Evolutionary conservation across 176 grass and related monocot genomes (phyloP).

Genomic region (Hordeum vulgare): MorexV3_pseudomolecules_assembly NC_058520.1:508817338-508817837

Average conservation of each 20-base stretch:
- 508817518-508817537: slow-evolving; percentile 4
- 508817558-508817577: neutral
- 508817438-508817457: neutral
- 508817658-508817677: slow-evolving; percentile 42
- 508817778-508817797: neutral
- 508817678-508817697: neutral
- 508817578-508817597: neutral
- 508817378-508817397: neutral
- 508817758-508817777: neutral
- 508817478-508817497: neutral
- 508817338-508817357: too few species aligned
- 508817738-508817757: neutral
- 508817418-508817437: neutral
- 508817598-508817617: slow-evolving; percentile 6
- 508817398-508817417: neutral
- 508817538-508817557: slow-evolving; percentile 9
- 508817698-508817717: slow-evolving; percentile 1
- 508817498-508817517: slow-evolving; percentile 32
- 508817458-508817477: slow-evolving; percentile 38
- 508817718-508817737: slow-evolving; percentile 19
- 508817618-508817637: neutral
- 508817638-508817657: neutral
- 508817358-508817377: neutral
- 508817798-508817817: neutral
- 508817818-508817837: neutral